Base-by-base conservation (phyloP, 441 rosid species). In the Theobroma grandiflorum region DNA sequence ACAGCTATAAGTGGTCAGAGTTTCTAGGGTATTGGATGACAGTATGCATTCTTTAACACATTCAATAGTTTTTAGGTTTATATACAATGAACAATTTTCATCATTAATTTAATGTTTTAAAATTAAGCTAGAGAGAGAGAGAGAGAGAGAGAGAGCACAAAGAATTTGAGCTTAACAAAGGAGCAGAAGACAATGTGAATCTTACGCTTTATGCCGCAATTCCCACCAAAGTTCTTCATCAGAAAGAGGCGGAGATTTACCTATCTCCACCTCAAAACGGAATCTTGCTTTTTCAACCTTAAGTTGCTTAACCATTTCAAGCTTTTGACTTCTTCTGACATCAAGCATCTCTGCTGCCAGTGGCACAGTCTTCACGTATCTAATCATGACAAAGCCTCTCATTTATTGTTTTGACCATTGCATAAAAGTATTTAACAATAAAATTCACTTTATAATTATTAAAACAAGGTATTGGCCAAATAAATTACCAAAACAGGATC, bases 171-270 rank as follows among this genome's bases (percentile, higher is more conserved):
- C 11, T 47, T 65, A 53, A 55, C n/a, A 72, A 67, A 62, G 40
- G 75, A 65, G 57, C 12, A 58, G 1, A 72, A 75, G 57, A 3
- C 20, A 63, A 22, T 40, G n/a, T 16, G 40, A 70, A 77, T 83
- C 98, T 95, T 93, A 95, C 98, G 95, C 98, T 89, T 89, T 92
- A 89, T 92, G 91, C 67, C 97, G 90, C 83, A 97, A 71, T 86
- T 95, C 98, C 95, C 94, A 86, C 97, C 98, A 95, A 61, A 87
- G 79, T 71, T 93, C 98, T 52, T 91, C 98, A 49, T 97, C 99
- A 16, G 99, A 91, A 82, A 97, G 98, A 61, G 99, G 94, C 0
- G 98, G 98, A 80, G 99, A 89, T 90, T 92, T 94, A 73, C 99
- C 99, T 82, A 95, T 95, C 87, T 92, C 98, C 33, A 88, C 94